phyloP scores from a whole-genome alignment of 2,329 filamentous ascomycete species.

The Verticillium zaregamsianum region DNA sequence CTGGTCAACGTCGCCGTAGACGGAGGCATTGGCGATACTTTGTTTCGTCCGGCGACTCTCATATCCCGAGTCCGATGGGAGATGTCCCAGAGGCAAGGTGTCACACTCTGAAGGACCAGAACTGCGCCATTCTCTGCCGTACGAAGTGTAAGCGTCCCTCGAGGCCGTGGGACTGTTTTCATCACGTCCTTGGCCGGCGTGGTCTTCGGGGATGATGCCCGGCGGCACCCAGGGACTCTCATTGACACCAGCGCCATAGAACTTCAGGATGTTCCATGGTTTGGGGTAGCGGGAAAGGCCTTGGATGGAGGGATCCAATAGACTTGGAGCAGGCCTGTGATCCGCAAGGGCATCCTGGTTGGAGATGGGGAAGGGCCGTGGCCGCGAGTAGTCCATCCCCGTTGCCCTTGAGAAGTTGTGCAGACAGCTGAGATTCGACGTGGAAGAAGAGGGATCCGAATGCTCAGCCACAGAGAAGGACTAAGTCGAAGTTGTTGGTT shows the following conservation, averaged over 20 bases:
- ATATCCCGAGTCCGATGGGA: conserved; percentile 43
- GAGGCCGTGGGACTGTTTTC: conserved; percentile 19
- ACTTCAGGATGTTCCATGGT: conserved; percentile 23
- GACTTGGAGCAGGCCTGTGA: background rate
- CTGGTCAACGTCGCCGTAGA: conserved; percentile 37
- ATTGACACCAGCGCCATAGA: conserved; percentile 26
- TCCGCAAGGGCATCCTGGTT: background rate
- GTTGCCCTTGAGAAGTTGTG: background rate
- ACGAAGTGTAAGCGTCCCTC: conserved; percentile 23
- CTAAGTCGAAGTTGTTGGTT: background rate
- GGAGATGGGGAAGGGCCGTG: background rate
- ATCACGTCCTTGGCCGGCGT: conserved; percentile 19
- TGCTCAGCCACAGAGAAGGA: conserved; percentile 1
- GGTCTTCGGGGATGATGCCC: conserved; percentile 23
- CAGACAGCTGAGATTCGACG: background rate
- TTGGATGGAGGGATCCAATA: background rate
- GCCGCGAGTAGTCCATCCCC: conserved; percentile 5
- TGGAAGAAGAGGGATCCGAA: background rate
- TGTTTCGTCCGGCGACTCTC: conserved; percentile 33
- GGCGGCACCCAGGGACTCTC: conserved; percentile 41
- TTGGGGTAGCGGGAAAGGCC: conserved; percentile 6
- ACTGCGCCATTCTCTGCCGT: conserved; percentile 22
- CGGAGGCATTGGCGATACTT: conserved; percentile 39
- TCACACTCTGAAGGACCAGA: conserved; percentile 33
- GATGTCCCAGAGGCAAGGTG: conserved; percentile 24